Conservation (phyloP, 441 rosid species). For the Geranium incanum region DNA sequence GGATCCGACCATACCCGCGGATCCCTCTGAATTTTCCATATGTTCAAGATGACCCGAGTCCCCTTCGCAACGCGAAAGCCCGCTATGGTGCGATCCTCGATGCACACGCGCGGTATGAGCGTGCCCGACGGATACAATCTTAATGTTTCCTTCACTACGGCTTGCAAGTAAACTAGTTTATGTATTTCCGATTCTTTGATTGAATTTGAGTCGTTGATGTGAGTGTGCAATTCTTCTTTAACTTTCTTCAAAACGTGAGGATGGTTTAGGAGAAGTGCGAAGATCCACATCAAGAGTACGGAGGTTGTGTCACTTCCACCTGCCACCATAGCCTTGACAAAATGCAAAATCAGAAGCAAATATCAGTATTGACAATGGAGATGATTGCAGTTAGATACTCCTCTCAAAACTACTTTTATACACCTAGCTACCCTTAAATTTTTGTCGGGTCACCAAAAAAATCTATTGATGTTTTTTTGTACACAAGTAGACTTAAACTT, state of each 20-base stretch:
- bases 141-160: constrained; percentile 29
- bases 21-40: constrained; percentile 26
- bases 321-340: constrained; percentile 20
- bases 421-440: too few species aligned
- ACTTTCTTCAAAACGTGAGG: constrained; percentile 16
- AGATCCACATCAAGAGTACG: constrained; percentile 21
- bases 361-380: too few species aligned
- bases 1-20: constrained; percentile 16
- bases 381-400: neutral
- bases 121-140: constrained; percentile 27
- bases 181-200: constrained; percentile 27
- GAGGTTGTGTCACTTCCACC: constrained; percentile 25
- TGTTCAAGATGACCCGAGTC: constrained; percentile 26
- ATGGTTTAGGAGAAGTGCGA: constrained; percentile 26
- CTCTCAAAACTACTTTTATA: neutral
- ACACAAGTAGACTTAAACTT: too few species aligned
- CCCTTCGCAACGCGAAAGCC: constrained; percentile 28
- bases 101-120: constrained; percentile 21
- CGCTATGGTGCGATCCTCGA: constrained; percentile 22
- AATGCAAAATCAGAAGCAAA: neutral
- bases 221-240: constrained; percentile 23
- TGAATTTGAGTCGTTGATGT: constrained; percentile 23
- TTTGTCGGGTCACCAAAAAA: too few species aligned
- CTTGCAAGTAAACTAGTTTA: constrained; percentile 27
- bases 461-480: too few species aligned